Evolutionary conservation across 2,329 filamentous ascomycete genomes (phyloP).

Genomic region (Alternaria viburni): DNA sequence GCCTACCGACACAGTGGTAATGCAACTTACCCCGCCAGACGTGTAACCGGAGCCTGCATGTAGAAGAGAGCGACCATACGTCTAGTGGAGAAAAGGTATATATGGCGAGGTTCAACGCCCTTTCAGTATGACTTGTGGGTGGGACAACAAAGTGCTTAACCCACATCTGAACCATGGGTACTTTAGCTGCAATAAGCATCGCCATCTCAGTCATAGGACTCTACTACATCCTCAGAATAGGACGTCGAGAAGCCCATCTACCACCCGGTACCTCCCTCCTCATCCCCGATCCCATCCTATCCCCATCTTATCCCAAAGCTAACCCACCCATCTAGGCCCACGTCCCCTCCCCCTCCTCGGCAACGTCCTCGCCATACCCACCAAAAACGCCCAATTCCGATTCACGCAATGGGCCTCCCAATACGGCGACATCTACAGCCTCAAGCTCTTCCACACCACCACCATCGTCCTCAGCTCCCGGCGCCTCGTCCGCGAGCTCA

Average conservation of each 20-base stretch:
- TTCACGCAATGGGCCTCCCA: constrained; percentile 31
- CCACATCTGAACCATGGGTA: not conserved
- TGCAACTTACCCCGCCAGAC: not conserved
- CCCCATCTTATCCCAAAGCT: not conserved
- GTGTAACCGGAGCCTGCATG: not conserved
- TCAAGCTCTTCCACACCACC: constrained; percentile 8
- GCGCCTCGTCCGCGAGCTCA: constrained; percentile 5
- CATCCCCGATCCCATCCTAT: not conserved
- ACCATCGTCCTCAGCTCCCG: constrained; percentile 9
- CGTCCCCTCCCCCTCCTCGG: constrained; percentile 8
- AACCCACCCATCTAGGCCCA: constrained; percentile 6
- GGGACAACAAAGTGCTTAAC: not conserved
- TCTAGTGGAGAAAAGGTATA: not conserved
- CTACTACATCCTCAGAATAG: not conserved
- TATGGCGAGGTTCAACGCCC: not conserved
- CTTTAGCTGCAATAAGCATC: not conserved
- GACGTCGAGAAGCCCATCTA: not conserved
- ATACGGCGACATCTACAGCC: constrained; percentile 14
- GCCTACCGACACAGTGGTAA: not conserved
- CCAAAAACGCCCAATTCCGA: constrained; percentile 2
- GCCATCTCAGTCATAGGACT: not conserved
- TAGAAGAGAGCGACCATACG: not conserved
- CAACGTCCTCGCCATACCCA: constrained; percentile 9
- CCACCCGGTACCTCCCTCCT: not conserved
- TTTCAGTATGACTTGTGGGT: not conserved